These are phyloP conservation scores for Calonectria montana DNA, from an alignment of 2,329 filamentous ascomycete genomes.

Conservation along the genomic window DNA sequence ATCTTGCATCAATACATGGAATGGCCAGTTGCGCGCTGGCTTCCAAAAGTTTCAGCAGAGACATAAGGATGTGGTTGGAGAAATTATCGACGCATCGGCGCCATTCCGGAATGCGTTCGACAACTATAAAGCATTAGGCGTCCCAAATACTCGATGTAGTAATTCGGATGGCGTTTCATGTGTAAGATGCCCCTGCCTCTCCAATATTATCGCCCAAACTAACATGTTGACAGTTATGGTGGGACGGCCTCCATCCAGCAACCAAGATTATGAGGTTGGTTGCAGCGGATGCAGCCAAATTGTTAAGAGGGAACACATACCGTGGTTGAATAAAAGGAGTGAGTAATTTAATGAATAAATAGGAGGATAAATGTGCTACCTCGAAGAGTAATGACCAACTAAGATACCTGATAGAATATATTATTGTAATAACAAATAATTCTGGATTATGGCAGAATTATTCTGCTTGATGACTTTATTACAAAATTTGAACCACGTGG, in stretches of 20 bases:
- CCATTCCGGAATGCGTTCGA: background rate
- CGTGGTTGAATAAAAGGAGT: background rate
- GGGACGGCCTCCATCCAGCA: constrained; percentile 8
- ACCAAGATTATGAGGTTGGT: constrained; percentile 11
- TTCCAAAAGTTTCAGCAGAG: background rate
- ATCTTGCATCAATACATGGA: background rate
- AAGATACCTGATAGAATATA: background rate
- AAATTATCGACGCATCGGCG: background rate
- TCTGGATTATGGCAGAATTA: background rate
- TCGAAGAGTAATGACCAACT: background rate
- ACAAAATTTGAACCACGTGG: no score
- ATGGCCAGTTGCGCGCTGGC: background rate
- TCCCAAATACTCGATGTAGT: background rate
- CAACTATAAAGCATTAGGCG: background rate
- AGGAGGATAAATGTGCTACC: background rate
- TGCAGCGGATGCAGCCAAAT: background rate
- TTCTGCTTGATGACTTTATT: background rate
- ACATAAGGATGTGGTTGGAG: background rate
- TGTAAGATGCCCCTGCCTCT: background rate
- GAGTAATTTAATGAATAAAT: background rate
- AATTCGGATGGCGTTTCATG: constrained; percentile 6
- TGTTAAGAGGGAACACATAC: background rate
- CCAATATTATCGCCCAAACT: background rate
- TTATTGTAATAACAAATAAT: background rate
- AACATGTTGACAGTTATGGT: constrained; percentile 4